Conservation (phyloP, 2,329 filamentous ascomycete species). For the Ascochyta viciae-villosae region DNA sequence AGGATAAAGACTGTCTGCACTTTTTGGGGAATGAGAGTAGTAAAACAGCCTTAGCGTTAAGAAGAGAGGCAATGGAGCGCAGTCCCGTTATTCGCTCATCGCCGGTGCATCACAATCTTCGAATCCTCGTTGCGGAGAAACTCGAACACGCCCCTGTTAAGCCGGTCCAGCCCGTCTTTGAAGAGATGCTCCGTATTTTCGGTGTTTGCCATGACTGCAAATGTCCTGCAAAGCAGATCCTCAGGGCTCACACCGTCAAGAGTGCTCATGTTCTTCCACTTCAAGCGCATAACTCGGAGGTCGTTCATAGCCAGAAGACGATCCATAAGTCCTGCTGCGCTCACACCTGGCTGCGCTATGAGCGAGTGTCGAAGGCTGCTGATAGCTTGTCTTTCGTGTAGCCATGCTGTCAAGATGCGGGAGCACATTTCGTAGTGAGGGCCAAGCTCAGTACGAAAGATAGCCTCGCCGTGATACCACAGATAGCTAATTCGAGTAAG, state of each 20-base stretch:
- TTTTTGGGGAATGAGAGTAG: slow-evolving; percentile 10
- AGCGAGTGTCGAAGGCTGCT: slow-evolving; percentile 34
- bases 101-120: slow-evolving; percentile 42
- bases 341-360: slow-evolving; percentile 32
- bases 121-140: slow-evolving; percentile 41
- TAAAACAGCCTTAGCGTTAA: slow-evolving; percentile 1
- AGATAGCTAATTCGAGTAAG: slow-evolving; percentile 38
- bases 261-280: slow-evolving; percentile 48
- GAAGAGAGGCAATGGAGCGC: not conserved
- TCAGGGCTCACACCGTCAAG: slow-evolving; percentile 42
- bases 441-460: slow-evolving; percentile 37
- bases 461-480: slow-evolving; percentile 36
- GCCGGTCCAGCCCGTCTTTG: slow-evolving; percentile 40
- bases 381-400: slow-evolving; percentile 42
- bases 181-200: slow-evolving; percentile 45
- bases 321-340: slow-evolving; percentile 37
- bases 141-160: slow-evolving; percentile 41
- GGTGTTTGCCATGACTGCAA: slow-evolving; percentile 42
- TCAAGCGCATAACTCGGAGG: slow-evolving; percentile 41
- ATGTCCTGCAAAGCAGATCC: slow-evolving; percentile 43
- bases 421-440: slow-evolving; percentile 36
- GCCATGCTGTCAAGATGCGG: slow-evolving; percentile 41
- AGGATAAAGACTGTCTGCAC: slow-evolving; percentile 3
- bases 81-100: slow-evolving; percentile 4
- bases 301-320: slow-evolving; percentile 46